Evolutionary conservation across 1,284 basidiomycete species (phyloP).

Genomic region (Puccinia coronata): DNA sequence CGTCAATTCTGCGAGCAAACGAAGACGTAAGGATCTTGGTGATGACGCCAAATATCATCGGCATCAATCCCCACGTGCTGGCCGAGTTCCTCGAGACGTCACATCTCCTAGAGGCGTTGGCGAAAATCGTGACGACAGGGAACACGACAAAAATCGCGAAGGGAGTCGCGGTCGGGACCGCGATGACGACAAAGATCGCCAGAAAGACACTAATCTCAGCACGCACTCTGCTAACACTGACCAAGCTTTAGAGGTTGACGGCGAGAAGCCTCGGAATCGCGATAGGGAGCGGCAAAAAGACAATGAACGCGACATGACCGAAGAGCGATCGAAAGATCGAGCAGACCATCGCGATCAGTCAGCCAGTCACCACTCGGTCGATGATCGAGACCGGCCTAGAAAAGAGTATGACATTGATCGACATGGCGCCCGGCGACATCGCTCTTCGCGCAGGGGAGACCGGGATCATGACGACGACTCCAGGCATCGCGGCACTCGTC

Average conservation of each 20-base stretch:
- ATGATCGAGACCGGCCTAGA: conserved; percentile 45
- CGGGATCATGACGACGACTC: conserved; percentile 50
- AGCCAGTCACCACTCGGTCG: conserved; percentile 15
- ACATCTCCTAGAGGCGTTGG: conserved; percentile 33
- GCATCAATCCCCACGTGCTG: conserved; percentile 29
- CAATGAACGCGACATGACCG: conserved; percentile 48
- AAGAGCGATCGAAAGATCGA: conserved; percentile 50
- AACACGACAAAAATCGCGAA: conserved; percentile 31
- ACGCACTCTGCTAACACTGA: neutral
- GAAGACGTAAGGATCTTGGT: conserved; percentile 45
- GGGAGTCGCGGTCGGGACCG: conserved; percentile 4
- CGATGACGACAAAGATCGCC: conserved; percentile 68
- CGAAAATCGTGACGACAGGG: conserved; percentile 31
- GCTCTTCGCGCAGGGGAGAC: conserved; percentile 46
- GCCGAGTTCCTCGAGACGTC: conserved; percentile 10
- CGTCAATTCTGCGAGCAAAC: conserved; percentile 38
- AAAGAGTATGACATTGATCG: conserved; percentile 44
- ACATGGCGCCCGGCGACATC: conserved; percentile 44
- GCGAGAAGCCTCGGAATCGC: conserved; percentile 72
- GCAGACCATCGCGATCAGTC: conserved; percentile 32
- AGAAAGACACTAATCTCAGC: conserved; percentile 60
- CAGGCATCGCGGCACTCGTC: conserved; percentile 48
- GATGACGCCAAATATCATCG: conserved; percentile 49
- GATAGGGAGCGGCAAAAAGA: conserved; percentile 56
- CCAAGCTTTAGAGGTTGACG: conserved; percentile 64